Evolutionary conservation across 2,329 filamentous ascomycete species (phyloP).

Genomic region (Aspergillus japonicus): DNA sequence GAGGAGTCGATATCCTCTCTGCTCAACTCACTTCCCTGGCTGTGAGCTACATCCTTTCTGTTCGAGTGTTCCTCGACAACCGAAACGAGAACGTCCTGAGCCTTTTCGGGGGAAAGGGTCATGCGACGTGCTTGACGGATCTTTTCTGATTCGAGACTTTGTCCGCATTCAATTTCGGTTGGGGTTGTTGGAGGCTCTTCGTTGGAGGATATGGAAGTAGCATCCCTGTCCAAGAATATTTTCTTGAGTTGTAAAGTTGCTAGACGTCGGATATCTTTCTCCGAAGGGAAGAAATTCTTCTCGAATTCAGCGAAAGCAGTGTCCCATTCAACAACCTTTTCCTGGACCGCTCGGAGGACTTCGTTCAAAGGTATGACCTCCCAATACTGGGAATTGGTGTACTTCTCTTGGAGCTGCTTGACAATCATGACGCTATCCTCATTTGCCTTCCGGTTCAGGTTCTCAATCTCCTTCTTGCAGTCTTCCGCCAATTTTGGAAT

Average conservation of each 20-base stretch:
- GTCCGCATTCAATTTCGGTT: constrained; percentile 34
- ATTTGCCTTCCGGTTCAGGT: constrained; percentile 72
- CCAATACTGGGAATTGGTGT: constrained; percentile 92
- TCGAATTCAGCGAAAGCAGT: constrained; percentile 87
- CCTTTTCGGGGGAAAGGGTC: constrained; percentile 60
- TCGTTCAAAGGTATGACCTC: constrained; percentile 92
- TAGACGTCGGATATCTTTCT: constrained; percentile 91
- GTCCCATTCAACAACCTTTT: constrained; percentile 93
- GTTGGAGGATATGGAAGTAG: constrained; percentile 68
- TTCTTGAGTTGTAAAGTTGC: constrained; percentile 91
- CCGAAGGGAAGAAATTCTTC: constrained; percentile 84
- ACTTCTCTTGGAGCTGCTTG: constrained; percentile 79
- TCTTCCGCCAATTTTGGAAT: constrained; percentile 80
- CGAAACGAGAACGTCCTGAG: constrained; percentile 62
- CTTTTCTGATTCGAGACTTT: constrained; percentile 29
- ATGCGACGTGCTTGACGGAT: constrained; percentile 39
- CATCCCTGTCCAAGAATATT: constrained; percentile 84
- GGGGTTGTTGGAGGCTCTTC: constrained; percentile 61
- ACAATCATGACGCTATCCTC: constrained; percentile 77
- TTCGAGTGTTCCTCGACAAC: constrained; percentile 63
- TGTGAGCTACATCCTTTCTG: constrained; percentile 30
- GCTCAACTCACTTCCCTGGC: constrained; percentile 12
- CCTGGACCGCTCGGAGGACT: constrained; percentile 83
- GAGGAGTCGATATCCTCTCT: constrained; percentile 25
- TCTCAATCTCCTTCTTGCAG: constrained; percentile 79